Evolutionary conservation across 768 basidiomycete genomes (phyloP).

Genomic region (Leccinellum luteum): DNA sequence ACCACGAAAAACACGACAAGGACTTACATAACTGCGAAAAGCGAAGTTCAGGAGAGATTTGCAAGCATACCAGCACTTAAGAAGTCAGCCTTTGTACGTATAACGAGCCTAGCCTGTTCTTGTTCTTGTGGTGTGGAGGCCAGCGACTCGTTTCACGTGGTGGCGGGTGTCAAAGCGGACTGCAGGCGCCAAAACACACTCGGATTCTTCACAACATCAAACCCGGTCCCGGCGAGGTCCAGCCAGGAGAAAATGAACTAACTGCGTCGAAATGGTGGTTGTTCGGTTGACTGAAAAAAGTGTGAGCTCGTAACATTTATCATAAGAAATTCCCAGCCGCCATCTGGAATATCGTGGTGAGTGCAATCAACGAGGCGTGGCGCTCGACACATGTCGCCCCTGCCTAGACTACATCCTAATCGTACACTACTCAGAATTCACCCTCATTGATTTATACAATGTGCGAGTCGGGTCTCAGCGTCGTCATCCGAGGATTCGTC

Average conservation of each 20-base stretch:
- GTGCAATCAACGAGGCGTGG: slow-evolving; percentile 8
- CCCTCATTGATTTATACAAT: slow-evolving; percentile 31
- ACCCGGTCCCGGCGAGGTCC: slow-evolving; percentile 17
- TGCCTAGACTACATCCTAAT: not conserved
- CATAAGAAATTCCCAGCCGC: slow-evolving; percentile 28
- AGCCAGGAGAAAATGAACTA: slow-evolving; percentile 20
- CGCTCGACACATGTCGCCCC: not conserved
- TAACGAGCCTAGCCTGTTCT: slow-evolving; percentile 17
- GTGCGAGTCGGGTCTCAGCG: slow-evolving; percentile 22
- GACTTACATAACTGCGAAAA: slow-evolving; percentile 36
- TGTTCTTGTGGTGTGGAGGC: slow-evolving; percentile 23
- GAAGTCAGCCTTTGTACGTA: slow-evolving; percentile 24
- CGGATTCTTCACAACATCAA: slow-evolving; percentile 30
- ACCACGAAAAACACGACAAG: slow-evolving; percentile 23
- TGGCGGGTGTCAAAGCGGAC: slow-evolving; percentile 28
- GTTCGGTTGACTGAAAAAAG: slow-evolving; percentile 19
- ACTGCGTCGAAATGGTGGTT: slow-evolving; percentile 17
- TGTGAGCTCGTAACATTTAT: slow-evolving; percentile 24
- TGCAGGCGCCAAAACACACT: slow-evolving; percentile 27
- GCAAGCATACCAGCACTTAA: slow-evolving; percentile 33
- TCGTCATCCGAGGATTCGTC: slow-evolving; percentile 22
- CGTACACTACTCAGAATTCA: slow-evolving; percentile 1
- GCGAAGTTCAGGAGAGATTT: slow-evolving; percentile 24
- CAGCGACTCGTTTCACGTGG: slow-evolving; percentile 27
- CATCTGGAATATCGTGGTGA: slow-evolving; percentile 1